These are phyloP conservation scores for Penicillium roqueforti DNA, from an alignment of 495 filamentous ascomycete genomes.

Conservation along the genomic window DNA sequence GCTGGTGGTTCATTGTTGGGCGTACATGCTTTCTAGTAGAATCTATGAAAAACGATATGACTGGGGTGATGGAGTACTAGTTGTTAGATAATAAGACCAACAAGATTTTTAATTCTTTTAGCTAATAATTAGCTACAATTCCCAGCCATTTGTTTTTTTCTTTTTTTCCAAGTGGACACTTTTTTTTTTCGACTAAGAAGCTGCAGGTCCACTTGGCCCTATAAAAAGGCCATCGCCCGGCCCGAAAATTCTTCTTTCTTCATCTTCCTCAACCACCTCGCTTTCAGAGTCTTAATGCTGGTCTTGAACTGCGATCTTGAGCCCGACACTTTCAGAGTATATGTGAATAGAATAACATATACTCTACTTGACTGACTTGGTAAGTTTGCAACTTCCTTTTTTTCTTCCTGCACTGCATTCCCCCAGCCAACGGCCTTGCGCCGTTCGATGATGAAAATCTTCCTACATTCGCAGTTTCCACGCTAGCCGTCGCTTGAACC, in stretches of 20 bases:
- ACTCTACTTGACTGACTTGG: slow-evolving; percentile 18
- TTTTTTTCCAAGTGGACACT: slow-evolving; percentile 1
- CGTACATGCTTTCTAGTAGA: background rate
- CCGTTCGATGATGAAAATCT: slow-evolving; percentile 47
- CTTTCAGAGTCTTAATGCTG: slow-evolving; percentile 15
- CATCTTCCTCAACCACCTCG: slow-evolving; percentile 16
- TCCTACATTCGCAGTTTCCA: slow-evolving; percentile 55
- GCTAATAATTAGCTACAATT: background rate
- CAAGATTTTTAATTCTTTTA: background rate
- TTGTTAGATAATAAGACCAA: background rate
- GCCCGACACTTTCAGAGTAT: background rate
- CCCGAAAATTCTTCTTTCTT: slow-evolving; percentile 29
- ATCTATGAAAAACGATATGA: slow-evolving; percentile 6
- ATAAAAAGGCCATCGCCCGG: slow-evolving; percentile 33
- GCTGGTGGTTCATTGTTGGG: slow-evolving; percentile 1
- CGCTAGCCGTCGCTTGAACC: slow-evolving; percentile 50
- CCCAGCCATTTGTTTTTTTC: background rate
- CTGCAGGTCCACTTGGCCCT: slow-evolving; percentile 34
- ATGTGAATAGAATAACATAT: background rate
- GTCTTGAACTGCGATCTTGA: background rate
- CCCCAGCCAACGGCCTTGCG: slow-evolving; percentile 20
- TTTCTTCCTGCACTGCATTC: slow-evolving; percentile 6
- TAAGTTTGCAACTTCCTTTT: slow-evolving; percentile 19
- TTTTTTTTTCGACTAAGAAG: slow-evolving; percentile 29
- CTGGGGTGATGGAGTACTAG: slow-evolving; percentile 1